phyloP scores from a whole-genome alignment of 805 yeast species.

The Starmerella scarabaei region DNA sequence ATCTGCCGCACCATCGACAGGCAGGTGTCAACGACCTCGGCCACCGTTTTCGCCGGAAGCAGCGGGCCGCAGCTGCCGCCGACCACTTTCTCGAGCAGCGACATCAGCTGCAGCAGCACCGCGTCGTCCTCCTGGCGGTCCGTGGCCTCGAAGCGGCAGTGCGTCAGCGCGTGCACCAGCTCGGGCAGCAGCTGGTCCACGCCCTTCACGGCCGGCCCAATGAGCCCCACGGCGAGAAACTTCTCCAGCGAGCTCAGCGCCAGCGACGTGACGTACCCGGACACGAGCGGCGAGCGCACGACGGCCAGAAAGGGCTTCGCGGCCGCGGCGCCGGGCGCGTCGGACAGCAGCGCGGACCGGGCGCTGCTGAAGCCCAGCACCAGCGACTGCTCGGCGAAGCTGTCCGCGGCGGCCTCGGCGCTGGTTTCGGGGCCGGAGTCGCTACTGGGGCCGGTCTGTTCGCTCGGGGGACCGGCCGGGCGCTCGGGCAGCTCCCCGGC shows the following conservation, averaged over 20 bases:
- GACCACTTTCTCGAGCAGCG: slow-evolving; percentile 55
- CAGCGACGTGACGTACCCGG: slow-evolving; percentile 72
- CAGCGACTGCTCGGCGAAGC: slow-evolving; percentile 40
- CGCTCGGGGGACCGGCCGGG: background rate
- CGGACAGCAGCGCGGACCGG: slow-evolving; percentile 50
- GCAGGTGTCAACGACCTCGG: slow-evolving; percentile 84
- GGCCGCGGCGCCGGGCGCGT: slow-evolving; percentile 58
- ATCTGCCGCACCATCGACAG: slow-evolving; percentile 85
- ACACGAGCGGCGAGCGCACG: slow-evolving; percentile 68
- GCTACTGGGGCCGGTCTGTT: background rate
- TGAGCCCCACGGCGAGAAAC: slow-evolving; percentile 55
- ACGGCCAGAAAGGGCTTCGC: slow-evolving; percentile 78
- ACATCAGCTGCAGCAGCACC: slow-evolving; percentile 68
- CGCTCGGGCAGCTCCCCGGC: background rate
- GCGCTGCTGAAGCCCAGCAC: slow-evolving; percentile 69
- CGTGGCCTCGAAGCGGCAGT: slow-evolving; percentile 89
- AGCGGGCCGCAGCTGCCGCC: slow-evolving; percentile 49
- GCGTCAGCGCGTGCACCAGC: slow-evolving; percentile 65
- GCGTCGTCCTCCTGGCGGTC: slow-evolving; percentile 89
- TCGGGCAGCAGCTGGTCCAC: slow-evolving; percentile 48
- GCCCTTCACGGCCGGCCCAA: slow-evolving; percentile 43
- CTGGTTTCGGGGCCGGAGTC: background rate
- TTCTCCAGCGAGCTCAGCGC: slow-evolving; percentile 67
- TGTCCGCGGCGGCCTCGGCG: background rate
- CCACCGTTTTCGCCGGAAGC: slow-evolving; percentile 69